Base-by-base conservation (phyloP, 179 eudicot genomes). In the Silene noctiflora region DNA sequence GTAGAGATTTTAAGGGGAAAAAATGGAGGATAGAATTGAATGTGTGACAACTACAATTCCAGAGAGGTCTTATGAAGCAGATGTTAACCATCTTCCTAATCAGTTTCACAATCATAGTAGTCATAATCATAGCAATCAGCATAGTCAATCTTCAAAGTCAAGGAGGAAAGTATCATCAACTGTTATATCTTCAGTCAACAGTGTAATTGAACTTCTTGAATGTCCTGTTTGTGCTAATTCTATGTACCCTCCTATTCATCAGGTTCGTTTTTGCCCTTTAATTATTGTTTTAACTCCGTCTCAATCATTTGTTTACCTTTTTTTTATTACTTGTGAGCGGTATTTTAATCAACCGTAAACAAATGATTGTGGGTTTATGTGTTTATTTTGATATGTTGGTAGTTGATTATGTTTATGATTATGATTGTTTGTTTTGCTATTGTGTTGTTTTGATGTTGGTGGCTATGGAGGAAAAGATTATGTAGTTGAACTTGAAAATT, bases 191-290 rank as follows among this genome's bases (percentile, higher is more conserved):
- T 81, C 84, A 1, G 81, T 79, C 2, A 73, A 68, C 72, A 81
- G 76, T 67, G 82, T 84, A 6, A 72, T 84, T 68, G 86, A 84
- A 66, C 79, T 84, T 58, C 82, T 82, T 82, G 85, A 83, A 76
- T 83, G 85, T 22, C 85, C 85, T 12, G 85, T 83, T 76, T 83
- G 85, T 67, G 81, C 83, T 22, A 77, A 80, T 83, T 75, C 86
- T 71, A 83, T 83, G 86, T 80, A 67, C 77, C 87, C 87, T 69
- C 87, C 87, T 51, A 84, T 84, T 56, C 82, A 81, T 24, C 87
- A 84, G 87, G 87, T 84, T 60, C 8, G 2, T 67, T 10, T 60
- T 39, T 8, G 16, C 8, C 67, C 25, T 60, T 14, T 7, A 48
- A 1, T 51, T 51, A 14, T 51, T 21, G 0, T 42, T 16, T 20